Base-by-base conservation (phyloP, 306 rosid species). In the Quercus suber region DNA sequence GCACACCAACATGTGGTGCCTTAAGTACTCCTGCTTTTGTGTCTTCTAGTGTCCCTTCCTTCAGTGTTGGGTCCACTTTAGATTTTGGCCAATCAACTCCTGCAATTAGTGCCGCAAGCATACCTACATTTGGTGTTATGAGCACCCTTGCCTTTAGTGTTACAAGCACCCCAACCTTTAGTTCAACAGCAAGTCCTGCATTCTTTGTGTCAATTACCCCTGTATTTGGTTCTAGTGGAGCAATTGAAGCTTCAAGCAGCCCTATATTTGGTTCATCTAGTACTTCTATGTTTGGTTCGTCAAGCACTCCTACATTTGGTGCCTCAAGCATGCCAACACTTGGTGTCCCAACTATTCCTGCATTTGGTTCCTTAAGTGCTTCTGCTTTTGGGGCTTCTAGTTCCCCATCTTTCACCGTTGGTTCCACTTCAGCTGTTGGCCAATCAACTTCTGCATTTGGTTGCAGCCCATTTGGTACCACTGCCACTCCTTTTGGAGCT, bases 361-460 rank as follows among this genome's bases (percentile, higher is more conserved):
- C 93, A 8, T 91, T 91, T 58, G 96, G 92, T 7, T 64, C 90
- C 0, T 31, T 85, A 13, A 84, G 75, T 63, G 73, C 84, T 21
- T 88, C 90, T 0, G 83, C 87, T 75, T 94, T 94, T 90, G 96
- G 97, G 56, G 86, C 91, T 69, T 90, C 99, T 33, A 91, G 90
- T 75, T 18, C 87, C 71, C 92, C 97, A 14, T 82, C 90, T 3
- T 83, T 78, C 69, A 74, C 78, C 20, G 65, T 77, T 18, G 23
- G 82, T 0, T 80, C 77, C 80, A 78, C 81, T 57, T 91, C 98
- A 19, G 82, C 92, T 70, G 91, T 95, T 77, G 85, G 90, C 89
- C 90, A 97, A 63, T 60, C 53, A 13, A 49, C 53, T 49, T 86
- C 97, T 82, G 81, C 92, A 73, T 92, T 90, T 92, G 91, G 96